Percentiles rank a stretch among this genome's conserved stretches.
Evolutionary conservation across 768 basidiomycete species (phyloP).

Genomic region (Agrocybe praecox): DNA sequence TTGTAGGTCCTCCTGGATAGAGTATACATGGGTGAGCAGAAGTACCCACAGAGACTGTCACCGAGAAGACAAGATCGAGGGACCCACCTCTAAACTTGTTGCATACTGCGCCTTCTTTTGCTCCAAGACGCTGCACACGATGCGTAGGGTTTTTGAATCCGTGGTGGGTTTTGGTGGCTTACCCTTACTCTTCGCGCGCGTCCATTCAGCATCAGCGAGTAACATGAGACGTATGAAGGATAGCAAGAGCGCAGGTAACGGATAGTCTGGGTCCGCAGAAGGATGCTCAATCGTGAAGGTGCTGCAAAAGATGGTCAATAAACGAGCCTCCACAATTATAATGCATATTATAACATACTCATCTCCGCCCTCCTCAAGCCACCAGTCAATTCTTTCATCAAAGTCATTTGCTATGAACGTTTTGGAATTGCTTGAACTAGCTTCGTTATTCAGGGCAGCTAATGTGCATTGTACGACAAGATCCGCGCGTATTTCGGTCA

Average conservation of each 20-base stretch:
- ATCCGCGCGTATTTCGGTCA: slow-evolving; percentile 80
- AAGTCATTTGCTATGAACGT: slow-evolving; percentile 23
- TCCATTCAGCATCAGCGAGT: slow-evolving; percentile 54
- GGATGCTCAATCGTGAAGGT: slow-evolving; percentile 53
- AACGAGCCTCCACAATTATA: neutral
- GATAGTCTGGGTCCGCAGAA: slow-evolving; percentile 13
- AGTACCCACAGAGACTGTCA: neutral
- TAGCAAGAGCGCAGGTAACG: slow-evolving; percentile 39
- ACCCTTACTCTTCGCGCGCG: slow-evolving; percentile 56
- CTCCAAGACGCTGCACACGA: slow-evolving; percentile 51
- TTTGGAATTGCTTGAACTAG: neutral
- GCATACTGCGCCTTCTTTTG: slow-evolving; percentile 57
- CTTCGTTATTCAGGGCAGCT: slow-evolving; percentile 10
- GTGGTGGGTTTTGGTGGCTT: slow-evolving; percentile 76
- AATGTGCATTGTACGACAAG: slow-evolving; percentile 49
- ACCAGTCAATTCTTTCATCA: slow-evolving; percentile 84
- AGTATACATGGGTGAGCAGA: neutral
- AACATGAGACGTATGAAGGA: slow-evolving; percentile 67
- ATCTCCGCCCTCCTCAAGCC: slow-evolving; percentile 88
- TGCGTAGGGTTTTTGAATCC: slow-evolving; percentile 46
- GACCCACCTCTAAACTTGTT: slow-evolving; percentile 59
- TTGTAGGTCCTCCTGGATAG: slow-evolving; percentile 5
- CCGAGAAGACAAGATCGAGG: neutral
- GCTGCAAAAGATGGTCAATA: slow-evolving; percentile 30
- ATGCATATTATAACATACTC: slow-evolving; percentile 58